Percentiles rank a stretch among this genome's conserved stretches.
Conservation (phyloP, 164 flowering plant genomes). For the Stephania yunnanensis region DNA sequence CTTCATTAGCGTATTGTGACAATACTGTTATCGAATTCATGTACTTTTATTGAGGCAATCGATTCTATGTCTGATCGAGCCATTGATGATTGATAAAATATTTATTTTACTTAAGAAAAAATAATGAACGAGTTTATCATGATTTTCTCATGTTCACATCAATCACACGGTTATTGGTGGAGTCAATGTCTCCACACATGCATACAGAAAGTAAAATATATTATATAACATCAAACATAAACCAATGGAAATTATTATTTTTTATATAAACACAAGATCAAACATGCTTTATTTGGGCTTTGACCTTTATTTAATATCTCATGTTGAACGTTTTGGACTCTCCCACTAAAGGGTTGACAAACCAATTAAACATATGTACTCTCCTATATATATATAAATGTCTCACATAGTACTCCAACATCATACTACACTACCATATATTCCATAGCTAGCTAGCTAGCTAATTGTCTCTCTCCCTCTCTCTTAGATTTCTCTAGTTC, state of each 20-base stretch:
- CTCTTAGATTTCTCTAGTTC: neutral
- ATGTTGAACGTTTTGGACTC: neutral
- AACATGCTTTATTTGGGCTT: neutral
- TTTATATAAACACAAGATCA: neutral
- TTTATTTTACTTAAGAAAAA: too few species aligned
- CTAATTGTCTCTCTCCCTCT: neutral
- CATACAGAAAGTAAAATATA: neutral
- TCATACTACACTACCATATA: neutral
- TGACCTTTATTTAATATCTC: neutral
- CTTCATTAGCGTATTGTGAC: too few species aligned
- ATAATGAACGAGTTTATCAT: too few species aligned
- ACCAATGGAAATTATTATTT: neutral
- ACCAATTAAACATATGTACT: neutral
- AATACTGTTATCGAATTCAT: too few species aligned
- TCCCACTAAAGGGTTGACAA: neutral
- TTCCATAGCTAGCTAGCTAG: neutral
- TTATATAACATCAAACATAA: too few species aligned
- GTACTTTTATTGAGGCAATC: too few species aligned
- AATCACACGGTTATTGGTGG: neutral
- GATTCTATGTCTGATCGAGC: too few species aligned
- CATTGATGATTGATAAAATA: too few species aligned
- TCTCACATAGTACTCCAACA: too few species aligned
- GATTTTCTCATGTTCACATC: slow-evolving; percentile 3
- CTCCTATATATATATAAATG: neutral
- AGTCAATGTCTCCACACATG: neutral